Percentiles rank a stretch among this genome's conserved stretches.
phyloP scores from a whole-genome alignment of 1,284 basidiomycete species.

The Ustilago shanxiensis region DNA sequence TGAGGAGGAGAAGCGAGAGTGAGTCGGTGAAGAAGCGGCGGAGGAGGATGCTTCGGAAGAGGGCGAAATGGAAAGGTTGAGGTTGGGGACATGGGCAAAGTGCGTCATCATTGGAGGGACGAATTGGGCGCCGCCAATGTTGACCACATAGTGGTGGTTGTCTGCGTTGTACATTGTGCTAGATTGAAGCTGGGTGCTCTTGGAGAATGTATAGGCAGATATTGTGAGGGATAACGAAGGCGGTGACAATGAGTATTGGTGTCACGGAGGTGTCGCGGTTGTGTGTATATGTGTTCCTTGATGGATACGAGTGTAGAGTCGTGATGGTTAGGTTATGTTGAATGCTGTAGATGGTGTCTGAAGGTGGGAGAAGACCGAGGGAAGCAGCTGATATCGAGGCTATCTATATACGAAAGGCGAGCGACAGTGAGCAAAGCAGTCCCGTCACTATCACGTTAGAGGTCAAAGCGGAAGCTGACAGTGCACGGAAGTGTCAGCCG shows the following conservation, averaged over 20 bases:
- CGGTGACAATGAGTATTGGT: background rate
- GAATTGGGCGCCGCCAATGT: slow-evolving; percentile 39
- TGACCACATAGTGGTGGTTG: slow-evolving; percentile 34
- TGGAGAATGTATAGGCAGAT: background rate
- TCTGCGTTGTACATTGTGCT: slow-evolving; percentile 25
- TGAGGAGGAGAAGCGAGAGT: slow-evolving; percentile 41
- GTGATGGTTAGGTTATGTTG: background rate
- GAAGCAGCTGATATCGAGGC: slow-evolving; percentile 2
- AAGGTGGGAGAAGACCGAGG: background rate
- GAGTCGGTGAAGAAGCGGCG: slow-evolving; percentile 20
- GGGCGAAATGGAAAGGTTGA: slow-evolving; percentile 27
- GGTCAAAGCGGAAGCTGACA: background rate
- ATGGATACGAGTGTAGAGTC: background rate
- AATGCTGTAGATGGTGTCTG: background rate
- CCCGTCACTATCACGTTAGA: background rate
- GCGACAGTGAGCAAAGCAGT: background rate
- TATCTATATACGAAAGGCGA: background rate
- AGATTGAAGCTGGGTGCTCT: background rate
- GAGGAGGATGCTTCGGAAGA: slow-evolving; percentile 37
- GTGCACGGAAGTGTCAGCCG: slow-evolving; percentile 10
- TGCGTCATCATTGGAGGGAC: slow-evolving; percentile 47
- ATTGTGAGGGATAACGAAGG: background rate
- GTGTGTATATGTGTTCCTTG: background rate
- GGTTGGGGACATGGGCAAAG: slow-evolving; percentile 25
- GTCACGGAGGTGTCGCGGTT: background rate